Evolutionary conservation across 1,284 basidiomycete species (phyloP), one percentile per base, ranked within the genome.

Genomic region (Phellopilus nigrolimitatus): DNA sequence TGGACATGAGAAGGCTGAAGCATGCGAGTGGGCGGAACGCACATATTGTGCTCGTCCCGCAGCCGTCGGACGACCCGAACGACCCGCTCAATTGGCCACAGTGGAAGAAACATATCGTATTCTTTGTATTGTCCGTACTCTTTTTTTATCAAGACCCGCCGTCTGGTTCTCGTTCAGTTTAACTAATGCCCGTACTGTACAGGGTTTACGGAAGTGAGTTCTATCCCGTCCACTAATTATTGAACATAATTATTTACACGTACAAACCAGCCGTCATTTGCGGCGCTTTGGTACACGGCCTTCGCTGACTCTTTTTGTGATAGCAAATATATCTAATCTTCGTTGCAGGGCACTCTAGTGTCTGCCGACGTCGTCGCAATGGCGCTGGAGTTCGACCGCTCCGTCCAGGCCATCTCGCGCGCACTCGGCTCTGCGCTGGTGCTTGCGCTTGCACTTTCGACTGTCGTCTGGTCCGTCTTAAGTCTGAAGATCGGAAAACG

Each of bases 41-140:
- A 13, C 57, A 61, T 46, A 57, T 60, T 21, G 58, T 60, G 9
- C 59, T 61, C 15, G 60, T 61, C 15, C 60, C 59, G n/a, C 59
- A 61, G 44, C 59, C 59, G 15, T 54, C 53, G 3, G 59, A 61
- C 34, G 60, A 61, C 22, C 57, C 57, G 17, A 59, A 61, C 42
- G 60, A 61, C 34, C 60, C 60, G 5, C 47, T 61, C 21, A 60
- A 61, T 42, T 61, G 60, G 60, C 57, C 57, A 15, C 33, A 19
- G 33, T 59, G 55, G 59, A 61, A 59, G 52, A 61, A 61, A 49
- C 58, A 61, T 43, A 41, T 30, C n/a, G 55, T 54, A n/a, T 56
- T 49, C 36, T 36, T 49, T 31, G 42, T 49, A 15, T 43, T 54
- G 52, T 51, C 22, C 28, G 52, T 49, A 44, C 10, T 24, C n/a